A percentile compares a stretch with the other conserved stretches of the same genome.
Evolutionary conservation across 495 filamentous ascomycete species (phyloP).

Genomic region (Annulohypoxylon stygium): DNA sequence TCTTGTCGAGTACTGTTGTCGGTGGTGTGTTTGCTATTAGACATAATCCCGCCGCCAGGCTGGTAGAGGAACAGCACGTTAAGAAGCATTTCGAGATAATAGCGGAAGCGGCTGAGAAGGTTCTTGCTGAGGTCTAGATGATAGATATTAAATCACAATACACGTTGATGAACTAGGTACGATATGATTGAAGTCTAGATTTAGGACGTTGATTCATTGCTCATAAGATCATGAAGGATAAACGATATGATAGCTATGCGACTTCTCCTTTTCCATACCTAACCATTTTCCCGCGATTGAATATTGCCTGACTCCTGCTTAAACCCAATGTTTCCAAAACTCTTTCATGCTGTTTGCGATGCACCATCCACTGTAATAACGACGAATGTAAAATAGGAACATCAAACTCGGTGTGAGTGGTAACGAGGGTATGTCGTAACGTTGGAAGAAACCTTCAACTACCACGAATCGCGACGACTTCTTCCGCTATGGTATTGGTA

Average conservation of each 20-base stretch:
- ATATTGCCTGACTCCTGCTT: conserved; percentile 16
- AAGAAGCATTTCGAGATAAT: conserved; percentile 82
- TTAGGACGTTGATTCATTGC: conserved; percentile 1
- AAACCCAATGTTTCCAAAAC: background rate
- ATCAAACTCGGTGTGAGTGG: background rate
- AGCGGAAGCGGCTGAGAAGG: conserved; percentile 74
- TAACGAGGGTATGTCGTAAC: conserved; percentile 12
- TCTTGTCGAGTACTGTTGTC: conserved; percentile 82
- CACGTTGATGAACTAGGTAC: background rate
- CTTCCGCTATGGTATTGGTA: conserved; percentile 22
- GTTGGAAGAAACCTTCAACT: background rate
- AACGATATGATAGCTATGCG: background rate
- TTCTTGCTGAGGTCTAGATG: conserved; percentile 51
- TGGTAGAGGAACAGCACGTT: conserved; percentile 78
- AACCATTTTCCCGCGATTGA: background rate
- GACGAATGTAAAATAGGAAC: background rate
- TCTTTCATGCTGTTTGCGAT: background rate
- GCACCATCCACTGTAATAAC: conserved; percentile 1
- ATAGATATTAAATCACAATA: conserved; percentile 1
- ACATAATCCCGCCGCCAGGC: conserved; percentile 75
- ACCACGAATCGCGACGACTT: conserved; percentile 46
- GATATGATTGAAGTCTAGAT: background rate
- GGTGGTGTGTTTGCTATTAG: conserved; percentile 85
- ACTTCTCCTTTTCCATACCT: background rate
- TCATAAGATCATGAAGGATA: conserved; percentile 21